Conservation (phyloP, 371 early-diverging fungal species). For the Mucor plumbeus region DNA sequence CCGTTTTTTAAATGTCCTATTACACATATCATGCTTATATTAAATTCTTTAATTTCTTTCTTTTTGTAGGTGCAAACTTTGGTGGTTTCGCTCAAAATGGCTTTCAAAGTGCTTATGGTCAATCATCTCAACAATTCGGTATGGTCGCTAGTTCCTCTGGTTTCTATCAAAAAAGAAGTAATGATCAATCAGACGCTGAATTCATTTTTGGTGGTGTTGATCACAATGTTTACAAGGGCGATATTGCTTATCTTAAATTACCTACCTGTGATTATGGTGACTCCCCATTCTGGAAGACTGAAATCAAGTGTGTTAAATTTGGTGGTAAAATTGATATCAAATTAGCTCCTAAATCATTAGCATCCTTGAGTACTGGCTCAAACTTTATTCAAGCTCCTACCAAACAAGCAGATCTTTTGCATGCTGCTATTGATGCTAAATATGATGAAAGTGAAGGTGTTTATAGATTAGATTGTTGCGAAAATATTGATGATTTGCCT, state of each 20-base stretch:
- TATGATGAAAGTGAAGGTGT: slow-evolving; percentile 27
- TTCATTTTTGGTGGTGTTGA: slow-evolving; percentile 56
- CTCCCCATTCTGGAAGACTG: slow-evolving; percentile 54
- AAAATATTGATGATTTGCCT: slow-evolving; percentile 36
- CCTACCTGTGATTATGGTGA: slow-evolving; percentile 50
- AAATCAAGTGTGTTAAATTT: slow-evolving; percentile 45
- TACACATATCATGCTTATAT: not conserved
- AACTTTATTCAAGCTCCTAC: slow-evolving; percentile 44
- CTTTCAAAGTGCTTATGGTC: slow-evolving; percentile 37
- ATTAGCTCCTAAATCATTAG: slow-evolving; percentile 41
- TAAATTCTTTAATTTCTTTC: slow-evolving; percentile 9
- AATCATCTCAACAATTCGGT: slow-evolving; percentile 42
- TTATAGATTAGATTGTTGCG: slow-evolving; percentile 40
- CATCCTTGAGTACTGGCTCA: slow-evolving; percentile 39
- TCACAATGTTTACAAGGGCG: slow-evolving; percentile 48
- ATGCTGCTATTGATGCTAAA: slow-evolving; percentile 45
- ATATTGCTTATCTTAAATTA: slow-evolving; percentile 43
- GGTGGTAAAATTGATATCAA: slow-evolving; percentile 44
- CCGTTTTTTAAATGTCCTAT: slow-evolving; percentile 10
- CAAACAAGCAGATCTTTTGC: slow-evolving; percentile 43
- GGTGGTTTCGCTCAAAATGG: slow-evolving; percentile 44
- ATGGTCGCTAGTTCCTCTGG: slow-evolving; percentile 30
- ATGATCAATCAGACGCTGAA: slow-evolving; percentile 35
- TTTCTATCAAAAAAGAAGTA: slow-evolving; percentile 44
- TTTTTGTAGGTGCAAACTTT: slow-evolving; percentile 6